Percentiles rank a stretch among this genome's conserved stretches.
Conservation (phyloP, 371 early-diverging fungal genomes). For the Lichtheimia corymbifera region DNA sequence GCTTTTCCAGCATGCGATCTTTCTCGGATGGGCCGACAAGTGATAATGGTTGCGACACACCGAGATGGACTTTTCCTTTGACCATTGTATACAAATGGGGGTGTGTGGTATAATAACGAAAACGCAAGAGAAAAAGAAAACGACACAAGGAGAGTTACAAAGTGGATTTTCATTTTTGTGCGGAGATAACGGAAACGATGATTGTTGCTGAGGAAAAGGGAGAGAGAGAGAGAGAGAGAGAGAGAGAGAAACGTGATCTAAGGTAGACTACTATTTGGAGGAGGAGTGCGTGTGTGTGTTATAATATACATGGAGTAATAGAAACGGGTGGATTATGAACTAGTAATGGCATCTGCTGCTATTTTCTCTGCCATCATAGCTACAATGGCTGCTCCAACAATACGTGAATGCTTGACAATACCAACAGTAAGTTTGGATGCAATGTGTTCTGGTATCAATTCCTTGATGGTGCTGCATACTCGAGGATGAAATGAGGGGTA, state of each 20-base stretch:
- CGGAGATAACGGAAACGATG: too few species aligned
- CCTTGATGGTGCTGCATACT: constrained; percentile 71
- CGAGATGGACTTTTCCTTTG: constrained; percentile 9
- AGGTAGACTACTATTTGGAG: too few species aligned
- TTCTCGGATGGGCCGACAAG: constrained; percentile 4
- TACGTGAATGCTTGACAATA: constrained; percentile 74
- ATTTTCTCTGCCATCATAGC: constrained; percentile 74
- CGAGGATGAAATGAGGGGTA: constrained; percentile 85
- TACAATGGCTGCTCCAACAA: constrained; percentile 84
- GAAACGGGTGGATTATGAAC: too few species aligned
- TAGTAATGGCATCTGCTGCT: constrained; percentile 4
- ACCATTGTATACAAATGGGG: background rate
- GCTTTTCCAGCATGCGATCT: constrained; percentile 4
- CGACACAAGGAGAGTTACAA: too few species aligned
- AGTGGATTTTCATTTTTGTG: too few species aligned
- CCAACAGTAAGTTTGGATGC: constrained; percentile 65
- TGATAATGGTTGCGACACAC: constrained; percentile 7
- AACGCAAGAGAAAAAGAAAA: too few species aligned
- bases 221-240: too few species aligned
- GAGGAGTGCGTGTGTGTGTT: too few species aligned
- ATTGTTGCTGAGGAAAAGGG: too few species aligned
- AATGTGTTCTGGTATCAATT: constrained; percentile 75
- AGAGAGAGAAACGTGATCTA: too few species aligned
- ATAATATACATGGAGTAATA: too few species aligned
- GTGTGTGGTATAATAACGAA: too few species aligned